A percentile compares a stretch with the other conserved stretches of the same genome.
phyloP scores from a whole-genome alignment of 2,329 filamentous ascomycete genomes.

The Colletotrichum musae region DNA sequence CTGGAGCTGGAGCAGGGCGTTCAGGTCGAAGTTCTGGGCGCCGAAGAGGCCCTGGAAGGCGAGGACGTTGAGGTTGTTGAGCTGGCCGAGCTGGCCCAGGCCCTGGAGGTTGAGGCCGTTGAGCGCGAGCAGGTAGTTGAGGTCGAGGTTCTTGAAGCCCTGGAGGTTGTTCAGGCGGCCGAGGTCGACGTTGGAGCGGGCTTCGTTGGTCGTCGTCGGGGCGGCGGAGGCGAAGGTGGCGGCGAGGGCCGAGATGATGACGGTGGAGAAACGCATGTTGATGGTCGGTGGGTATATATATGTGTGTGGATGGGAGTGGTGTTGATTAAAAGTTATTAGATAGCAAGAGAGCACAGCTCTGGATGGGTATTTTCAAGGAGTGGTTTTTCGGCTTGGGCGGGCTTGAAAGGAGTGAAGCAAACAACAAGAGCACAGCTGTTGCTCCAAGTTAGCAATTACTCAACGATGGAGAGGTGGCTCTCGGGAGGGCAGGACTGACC shows the following conservation, averaged over 20 bases:
- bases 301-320: slow-evolving; percentile 44
- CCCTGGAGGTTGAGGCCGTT: slow-evolving; percentile 62
- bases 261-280: slow-evolving; percentile 65
- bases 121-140: slow-evolving; percentile 63
- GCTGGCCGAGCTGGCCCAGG: slow-evolving; percentile 53
- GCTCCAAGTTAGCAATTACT: slow-evolving; percentile 34
- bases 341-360: slow-evolving; percentile 60
- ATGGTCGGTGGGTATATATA: slow-evolving; percentile 45
- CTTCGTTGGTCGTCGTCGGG: slow-evolving; percentile 55
- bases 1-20: slow-evolving; percentile 57
- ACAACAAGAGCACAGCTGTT: slow-evolving; percentile 64
- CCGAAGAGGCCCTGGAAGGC: slow-evolving; percentile 59
- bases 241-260: slow-evolving; percentile 62
- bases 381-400: slow-evolving; percentile 27
- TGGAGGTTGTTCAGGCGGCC: slow-evolving; percentile 57
- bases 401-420: slow-evolving; percentile 58
- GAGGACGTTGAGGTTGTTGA: slow-evolving; percentile 57
- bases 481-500: slow-evolving; percentile 50
- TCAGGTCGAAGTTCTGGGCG: slow-evolving; percentile 57
- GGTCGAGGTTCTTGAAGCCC: slow-evolving; percentile 56
- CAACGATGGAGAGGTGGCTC: slow-evolving; percentile 37
- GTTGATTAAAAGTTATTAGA: slow-evolving; percentile 49
- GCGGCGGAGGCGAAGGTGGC: slow-evolving; percentile 59
- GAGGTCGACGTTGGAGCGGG: slow-evolving; percentile 56
- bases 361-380: slow-evolving; percentile 53